A percentile compares a stretch with the other conserved stretches of the same genome.
phyloP scores from a whole-genome alignment of 2,329 filamentous ascomycete species.

The Cladophialophora exuberans region DNA sequence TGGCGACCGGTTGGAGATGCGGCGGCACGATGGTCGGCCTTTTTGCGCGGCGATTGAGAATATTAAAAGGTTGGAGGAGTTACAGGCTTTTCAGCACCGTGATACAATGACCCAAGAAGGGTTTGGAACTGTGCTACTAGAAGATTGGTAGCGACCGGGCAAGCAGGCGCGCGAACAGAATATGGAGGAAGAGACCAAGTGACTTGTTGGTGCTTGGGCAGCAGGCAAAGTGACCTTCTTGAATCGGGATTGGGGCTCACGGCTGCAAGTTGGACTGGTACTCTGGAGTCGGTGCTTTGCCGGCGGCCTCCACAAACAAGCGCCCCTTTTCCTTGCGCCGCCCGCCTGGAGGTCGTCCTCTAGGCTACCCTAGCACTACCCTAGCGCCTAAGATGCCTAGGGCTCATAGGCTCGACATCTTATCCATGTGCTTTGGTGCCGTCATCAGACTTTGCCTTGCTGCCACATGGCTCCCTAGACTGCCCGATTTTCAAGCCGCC shows the following conservation, averaged over 20 bases:
- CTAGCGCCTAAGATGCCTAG: too few species aligned
- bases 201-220: too few species aligned
- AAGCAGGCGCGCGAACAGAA: constrained; percentile 3
- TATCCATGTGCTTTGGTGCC: too few species aligned
- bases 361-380: too few species aligned
- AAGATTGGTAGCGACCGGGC: not conserved
- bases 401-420: too few species aligned
- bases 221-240: not conserved
- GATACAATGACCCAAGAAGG: constrained; percentile 2
- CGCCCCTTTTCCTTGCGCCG: constrained; percentile 4
- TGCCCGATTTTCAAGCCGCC: not conserved
- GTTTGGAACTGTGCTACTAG: not conserved
- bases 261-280: not conserved
- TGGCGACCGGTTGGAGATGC: not conserved
- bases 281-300: not conserved
- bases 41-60: not conserved
- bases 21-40: not conserved
- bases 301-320: constrained; percentile 15
- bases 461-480: constrained; percentile 16
- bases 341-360: too few species aligned
- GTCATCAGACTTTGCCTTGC: too few species aligned
- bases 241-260: not conserved
- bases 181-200: constrained; percentile 1
- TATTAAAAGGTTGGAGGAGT: not conserved
- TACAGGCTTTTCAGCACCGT: not conserved